Conservation (phyloP, 805 yeast species). For the Candida wancherniae region DNA sequence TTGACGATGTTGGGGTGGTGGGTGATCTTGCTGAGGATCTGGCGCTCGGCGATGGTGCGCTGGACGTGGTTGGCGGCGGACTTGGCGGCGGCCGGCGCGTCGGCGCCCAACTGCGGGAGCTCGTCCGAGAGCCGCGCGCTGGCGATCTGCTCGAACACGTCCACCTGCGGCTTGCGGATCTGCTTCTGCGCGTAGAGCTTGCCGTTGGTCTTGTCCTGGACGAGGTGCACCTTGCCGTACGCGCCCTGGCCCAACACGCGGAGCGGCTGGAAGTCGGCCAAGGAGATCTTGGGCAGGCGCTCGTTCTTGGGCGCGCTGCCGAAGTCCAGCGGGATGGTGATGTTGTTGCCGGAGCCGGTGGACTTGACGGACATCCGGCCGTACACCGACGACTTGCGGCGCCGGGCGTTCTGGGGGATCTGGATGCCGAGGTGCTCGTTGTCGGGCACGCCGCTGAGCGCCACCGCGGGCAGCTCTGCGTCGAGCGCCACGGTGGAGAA, state of each 20-base stretch:
- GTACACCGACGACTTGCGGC: slow-evolving; percentile 17
- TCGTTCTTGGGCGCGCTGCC: slow-evolving; percentile 8
- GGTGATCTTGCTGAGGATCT: slow-evolving; percentile 17
- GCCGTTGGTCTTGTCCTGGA: slow-evolving; percentile 34
- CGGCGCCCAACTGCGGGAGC: slow-evolving; percentile 20
- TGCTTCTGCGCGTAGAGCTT: slow-evolving; percentile 42
- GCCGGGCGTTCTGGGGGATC: slow-evolving; percentile 1
- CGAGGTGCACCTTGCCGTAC: slow-evolving; percentile 41
- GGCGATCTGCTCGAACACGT: slow-evolving; percentile 21
- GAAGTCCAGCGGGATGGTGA: slow-evolving; percentile 15
- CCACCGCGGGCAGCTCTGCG: slow-evolving; percentile 1
- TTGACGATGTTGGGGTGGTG: slow-evolving; percentile 47
- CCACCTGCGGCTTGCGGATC: slow-evolving; percentile 28
- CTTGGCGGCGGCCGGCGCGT: slow-evolving; percentile 3
- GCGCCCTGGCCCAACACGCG: slow-evolving; percentile 42
- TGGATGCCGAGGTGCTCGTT: slow-evolving; percentile 1
- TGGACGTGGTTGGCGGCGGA: slow-evolving; percentile 13
- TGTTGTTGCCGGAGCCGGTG: slow-evolving; percentile 11
- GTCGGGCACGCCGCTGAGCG: not conserved
- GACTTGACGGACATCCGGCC: slow-evolving; percentile 17
- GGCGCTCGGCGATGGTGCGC: slow-evolving; percentile 18
- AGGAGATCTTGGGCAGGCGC: slow-evolving; percentile 19
- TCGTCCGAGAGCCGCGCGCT: slow-evolving; percentile 7
- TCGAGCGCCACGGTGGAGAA: slow-evolving; percentile 9
- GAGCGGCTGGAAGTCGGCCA: slow-evolving; percentile 38